Evolutionary conservation across 2,329 filamentous ascomycete species (phyloP).

Genomic region (Talaromyces sp.): DNA sequence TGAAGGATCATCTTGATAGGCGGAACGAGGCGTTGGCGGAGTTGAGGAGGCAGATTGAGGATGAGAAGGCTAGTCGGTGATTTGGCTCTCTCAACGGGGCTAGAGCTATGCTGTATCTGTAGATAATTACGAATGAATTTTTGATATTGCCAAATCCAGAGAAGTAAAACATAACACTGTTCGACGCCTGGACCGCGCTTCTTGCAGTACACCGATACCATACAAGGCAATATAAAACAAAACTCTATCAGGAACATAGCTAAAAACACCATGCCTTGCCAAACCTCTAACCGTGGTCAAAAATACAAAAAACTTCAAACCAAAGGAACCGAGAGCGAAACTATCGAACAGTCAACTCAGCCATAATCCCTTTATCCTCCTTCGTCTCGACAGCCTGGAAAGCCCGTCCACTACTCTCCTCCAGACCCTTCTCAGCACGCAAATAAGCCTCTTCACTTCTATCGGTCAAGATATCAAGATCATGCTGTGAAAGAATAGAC

Average conservation of each 20-base stretch:
- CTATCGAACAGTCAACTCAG: constrained; percentile 26
- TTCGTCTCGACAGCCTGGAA: constrained; percentile 83
- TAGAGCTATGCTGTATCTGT: not conserved
- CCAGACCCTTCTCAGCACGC: constrained; percentile 73
- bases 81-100: not conserved
- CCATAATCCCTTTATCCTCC: constrained; percentile 37
- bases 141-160: not conserved
- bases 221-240: not conserved
- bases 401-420: constrained; percentile 46
- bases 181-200: not conserved
- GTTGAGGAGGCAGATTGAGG: constrained; percentile 77
- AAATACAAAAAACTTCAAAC: not conserved
- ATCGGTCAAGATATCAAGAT: constrained; percentile 76
- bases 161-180: too few relatives aligned
- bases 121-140: constrained; percentile 17
- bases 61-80: constrained; percentile 64
- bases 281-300: not conserved
- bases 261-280: not conserved
- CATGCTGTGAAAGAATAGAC: constrained; percentile 68
- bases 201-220: not conserved
- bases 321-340: not conserved
- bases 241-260: not conserved
- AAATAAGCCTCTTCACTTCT: constrained; percentile 65
- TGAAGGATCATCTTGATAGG: constrained; percentile 76
- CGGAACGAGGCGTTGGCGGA: constrained; percentile 73